A percentile compares a stretch with the other conserved stretches of the same genome.
Conservation (phyloP, 768 basidiomycete genomes). For the Megacollybia marginata region DNA sequence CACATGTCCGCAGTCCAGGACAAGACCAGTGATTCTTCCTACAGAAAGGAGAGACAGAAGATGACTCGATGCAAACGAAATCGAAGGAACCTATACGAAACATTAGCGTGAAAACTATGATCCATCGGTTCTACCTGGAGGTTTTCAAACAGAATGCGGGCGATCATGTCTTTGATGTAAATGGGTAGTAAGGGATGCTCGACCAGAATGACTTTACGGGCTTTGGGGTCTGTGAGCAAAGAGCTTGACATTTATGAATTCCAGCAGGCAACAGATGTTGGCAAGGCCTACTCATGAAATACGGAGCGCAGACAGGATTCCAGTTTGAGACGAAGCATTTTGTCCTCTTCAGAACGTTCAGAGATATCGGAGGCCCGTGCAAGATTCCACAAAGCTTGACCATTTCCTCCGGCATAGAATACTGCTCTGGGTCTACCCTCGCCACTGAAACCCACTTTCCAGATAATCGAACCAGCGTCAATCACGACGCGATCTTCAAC, state of each 20-base stretch:
- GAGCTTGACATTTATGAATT: slow-evolving; percentile 38
- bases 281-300: slow-evolving; percentile 67
- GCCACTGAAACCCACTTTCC: slow-evolving; percentile 98
- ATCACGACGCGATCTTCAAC: slow-evolving; percentile 94
- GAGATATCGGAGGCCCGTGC: slow-evolving; percentile 42
- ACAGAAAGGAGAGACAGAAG: slow-evolving; percentile 78
- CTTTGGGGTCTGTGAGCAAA: slow-evolving; percentile 89
- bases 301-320: slow-evolving; percentile 67
- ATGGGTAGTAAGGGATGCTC: slow-evolving; percentile 86
- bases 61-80: slow-evolving; percentile 89
- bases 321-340: slow-evolving; percentile 60
- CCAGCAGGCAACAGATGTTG: not conserved
- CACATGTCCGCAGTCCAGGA: slow-evolving; percentile 87
- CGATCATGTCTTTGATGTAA: slow-evolving; percentile 83
- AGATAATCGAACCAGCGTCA: slow-evolving; percentile 88
- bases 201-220: slow-evolving; percentile 87
- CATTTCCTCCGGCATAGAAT: slow-evolving; percentile 51
- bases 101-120: not conserved
- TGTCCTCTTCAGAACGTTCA: slow-evolving; percentile 68
- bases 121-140: slow-evolving; percentile 50
- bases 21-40: slow-evolving; percentile 88
- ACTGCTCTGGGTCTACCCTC: slow-evolving; percentile 87
- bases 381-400: slow-evolving; percentile 53
- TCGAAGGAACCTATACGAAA: slow-evolving; percentile 69
- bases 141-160: slow-evolving; percentile 83